Conservation (phyloP, 192 early-diverging fungal species). For the Coemansia pectinata region DNA sequence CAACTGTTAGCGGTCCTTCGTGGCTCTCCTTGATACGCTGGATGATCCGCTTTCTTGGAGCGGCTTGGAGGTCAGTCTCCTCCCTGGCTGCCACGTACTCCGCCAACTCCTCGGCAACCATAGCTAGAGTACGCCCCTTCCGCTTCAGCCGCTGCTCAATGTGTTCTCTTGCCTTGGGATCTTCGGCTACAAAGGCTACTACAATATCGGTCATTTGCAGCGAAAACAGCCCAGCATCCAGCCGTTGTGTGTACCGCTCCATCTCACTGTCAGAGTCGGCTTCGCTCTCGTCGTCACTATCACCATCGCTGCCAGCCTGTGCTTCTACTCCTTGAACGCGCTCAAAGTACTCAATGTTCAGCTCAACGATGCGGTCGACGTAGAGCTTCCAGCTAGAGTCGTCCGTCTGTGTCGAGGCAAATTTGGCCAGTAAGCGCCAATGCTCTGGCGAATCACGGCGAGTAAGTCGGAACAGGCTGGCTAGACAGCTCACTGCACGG, state of each 20-base stretch:
- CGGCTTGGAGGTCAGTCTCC: not conserved
- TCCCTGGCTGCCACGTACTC: constrained; percentile 30
- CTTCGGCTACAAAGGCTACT: constrained; percentile 65
- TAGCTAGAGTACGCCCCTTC: constrained; percentile 24
- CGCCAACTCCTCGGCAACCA: constrained; percentile 26
- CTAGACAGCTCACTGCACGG: constrained; percentile 80
- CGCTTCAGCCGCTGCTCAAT: constrained; percentile 32
- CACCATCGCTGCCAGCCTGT: constrained; percentile 48
- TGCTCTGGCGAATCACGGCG: constrained; percentile 60
- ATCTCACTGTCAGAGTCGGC: constrained; percentile 57
- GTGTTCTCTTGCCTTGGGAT: constrained; percentile 33
- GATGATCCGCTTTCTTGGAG: not conserved
- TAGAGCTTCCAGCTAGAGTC: constrained; percentile 75
- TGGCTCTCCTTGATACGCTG: constrained; percentile 4
- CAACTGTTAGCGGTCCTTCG: not conserved
- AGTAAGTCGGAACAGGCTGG: constrained; percentile 74
- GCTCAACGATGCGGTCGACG: constrained; percentile 78
- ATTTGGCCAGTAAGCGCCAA: constrained; percentile 79
- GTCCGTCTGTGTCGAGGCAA: constrained; percentile 55
- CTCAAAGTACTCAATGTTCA: constrained; percentile 68
- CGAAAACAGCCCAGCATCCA: constrained; percentile 82
- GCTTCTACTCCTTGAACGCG: constrained; percentile 61
- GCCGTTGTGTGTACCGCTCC: constrained; percentile 64
- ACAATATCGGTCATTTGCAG: constrained; percentile 73
- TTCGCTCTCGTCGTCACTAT: constrained; percentile 56